Evolutionary conservation across 1,284 basidiomycete species (phyloP).

Genomic region (Leccinum huronense): DNA sequence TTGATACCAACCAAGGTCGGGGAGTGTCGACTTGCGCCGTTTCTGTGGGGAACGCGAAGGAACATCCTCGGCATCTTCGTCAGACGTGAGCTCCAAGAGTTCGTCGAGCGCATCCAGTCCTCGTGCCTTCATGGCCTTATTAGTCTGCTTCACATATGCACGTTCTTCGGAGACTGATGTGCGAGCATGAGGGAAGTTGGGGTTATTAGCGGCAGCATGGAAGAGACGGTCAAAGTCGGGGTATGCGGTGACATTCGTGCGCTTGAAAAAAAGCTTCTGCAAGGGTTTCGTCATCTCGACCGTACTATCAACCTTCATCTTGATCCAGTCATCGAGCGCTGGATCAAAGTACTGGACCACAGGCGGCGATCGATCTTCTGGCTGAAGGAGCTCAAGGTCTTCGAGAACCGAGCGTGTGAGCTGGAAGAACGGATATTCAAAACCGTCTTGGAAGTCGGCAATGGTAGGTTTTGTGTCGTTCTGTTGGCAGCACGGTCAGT

Average conservation of each 20-base stretch:
- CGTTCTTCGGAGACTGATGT: conserved; percentile 1
- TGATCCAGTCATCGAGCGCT: background rate
- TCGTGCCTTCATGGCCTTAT: background rate
- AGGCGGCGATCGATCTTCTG: background rate
- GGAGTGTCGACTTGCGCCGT: too few species aligned
- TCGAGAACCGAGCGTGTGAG: background rate
- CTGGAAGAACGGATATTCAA: background rate
- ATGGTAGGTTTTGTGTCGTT: background rate
- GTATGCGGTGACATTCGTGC: background rate
- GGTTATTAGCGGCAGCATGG: too few species aligned
- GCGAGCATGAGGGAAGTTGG: background rate
- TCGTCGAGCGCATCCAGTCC: background rate
- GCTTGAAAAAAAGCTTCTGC: background rate
- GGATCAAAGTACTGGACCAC: background rate
- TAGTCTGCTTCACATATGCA: background rate
- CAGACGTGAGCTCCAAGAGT: background rate
- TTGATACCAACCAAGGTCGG: too few species aligned
- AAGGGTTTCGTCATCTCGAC: background rate
- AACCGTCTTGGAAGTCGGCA: background rate
- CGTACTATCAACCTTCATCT: background rate
- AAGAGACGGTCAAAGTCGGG: background rate
- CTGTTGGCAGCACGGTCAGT: background rate
- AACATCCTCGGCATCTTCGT: background rate
- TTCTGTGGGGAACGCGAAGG: background rate
- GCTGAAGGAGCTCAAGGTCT: background rate